Conservation (phyloP, 352 stramenopile species). For the Phytophthora syringae region DNA sequence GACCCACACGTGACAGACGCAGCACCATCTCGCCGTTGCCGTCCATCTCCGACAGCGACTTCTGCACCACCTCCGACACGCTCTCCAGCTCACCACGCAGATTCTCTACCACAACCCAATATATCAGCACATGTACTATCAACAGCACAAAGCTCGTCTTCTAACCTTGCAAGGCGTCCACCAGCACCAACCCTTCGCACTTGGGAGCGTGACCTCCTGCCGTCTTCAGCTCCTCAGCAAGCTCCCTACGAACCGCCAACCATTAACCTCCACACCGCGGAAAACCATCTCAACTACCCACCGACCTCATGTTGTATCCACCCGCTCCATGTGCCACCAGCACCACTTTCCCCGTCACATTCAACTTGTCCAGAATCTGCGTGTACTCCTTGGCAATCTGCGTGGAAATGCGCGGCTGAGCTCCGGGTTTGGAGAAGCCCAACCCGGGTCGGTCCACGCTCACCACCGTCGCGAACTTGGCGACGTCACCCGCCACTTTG, state of each 20-base stretch:
- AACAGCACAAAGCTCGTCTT: background rate
- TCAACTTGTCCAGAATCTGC: slow-evolving; percentile 60
- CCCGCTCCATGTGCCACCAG: slow-evolving; percentile 77
- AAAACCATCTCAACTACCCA: slow-evolving; percentile 21
- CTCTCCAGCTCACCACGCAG: slow-evolving; percentile 64
- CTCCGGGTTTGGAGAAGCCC: slow-evolving; percentile 63
- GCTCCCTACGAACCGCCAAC: slow-evolving; percentile 29
- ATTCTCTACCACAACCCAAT: slow-evolving; percentile 48
- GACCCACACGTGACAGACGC: slow-evolving; percentile 52
- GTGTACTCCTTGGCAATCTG: slow-evolving; percentile 74
- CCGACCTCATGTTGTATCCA: slow-evolving; percentile 79
- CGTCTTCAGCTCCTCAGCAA: slow-evolving; percentile 53
- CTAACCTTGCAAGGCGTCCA: slow-evolving; percentile 69
- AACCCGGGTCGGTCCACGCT: slow-evolving; percentile 78
- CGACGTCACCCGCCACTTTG: slow-evolving; percentile 63
- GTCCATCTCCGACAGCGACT: slow-evolving; percentile 66
- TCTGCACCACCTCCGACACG: slow-evolving; percentile 61
- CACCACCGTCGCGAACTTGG: slow-evolving; percentile 62
- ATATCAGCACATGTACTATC: background rate
- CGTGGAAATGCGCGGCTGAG: slow-evolving; percentile 54
- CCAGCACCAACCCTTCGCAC: slow-evolving; percentile 73
- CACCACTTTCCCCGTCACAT: slow-evolving; percentile 63
- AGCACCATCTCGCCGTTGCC: slow-evolving; percentile 67
- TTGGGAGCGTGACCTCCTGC: slow-evolving; percentile 17
- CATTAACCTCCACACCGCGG: background rate